Evolutionary conservation across 2,329 filamentous ascomycete genomes (phyloP), one percentile per base, ranked within the genome.

Genomic region (Paraphoma chrysanthemicola): DNA sequence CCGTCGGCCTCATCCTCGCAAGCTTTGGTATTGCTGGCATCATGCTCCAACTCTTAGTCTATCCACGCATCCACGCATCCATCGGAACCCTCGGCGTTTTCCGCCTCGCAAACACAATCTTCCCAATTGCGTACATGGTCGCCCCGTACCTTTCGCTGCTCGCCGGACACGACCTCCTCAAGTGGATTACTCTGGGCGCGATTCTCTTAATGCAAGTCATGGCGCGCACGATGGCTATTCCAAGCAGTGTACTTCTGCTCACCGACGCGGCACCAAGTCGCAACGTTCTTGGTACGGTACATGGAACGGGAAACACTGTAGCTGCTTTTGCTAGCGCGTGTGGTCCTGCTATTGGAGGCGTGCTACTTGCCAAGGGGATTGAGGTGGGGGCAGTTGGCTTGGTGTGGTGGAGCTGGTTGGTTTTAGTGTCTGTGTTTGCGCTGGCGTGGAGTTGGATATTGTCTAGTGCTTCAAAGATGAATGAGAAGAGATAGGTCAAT

Each of bases 191-290:
- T 8, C 79, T 81, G 54, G 72, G 72, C 4, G 49, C 65, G 4
- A 63, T 80, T 5, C 71, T 81, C 0, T 62, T 70, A 45, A 62
- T 79, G 2, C 79, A 81, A 60, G 77, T 81, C 41, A 63, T 76
- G 23, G 79, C 76, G 7, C 72, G 80, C 6, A 82, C 80, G 0
- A 81, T 81, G 65, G 81, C 84, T 0, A 72, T 88, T 0, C 86
- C 86, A 0, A 82, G 82, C 0, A 82, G 80, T 1, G 82, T 85
- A 0, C 86, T 88, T 10, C 70, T 89, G 0, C 78, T 88, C 12
- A 88, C 88, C 54, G 88, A 88, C 57, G 81, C 79, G 51, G 82
- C 82, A 12, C 84, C 86, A 0, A 77, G 83, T 60, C 78, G 80
- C 0, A 78, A 70, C 28, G 78, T 85, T 1, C 68, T 86, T 2